These are phyloP conservation scores for Sungouiozyma intestinalis DNA, from an alignment of 805 yeast genomes.

Conservation along the genomic window DNA sequence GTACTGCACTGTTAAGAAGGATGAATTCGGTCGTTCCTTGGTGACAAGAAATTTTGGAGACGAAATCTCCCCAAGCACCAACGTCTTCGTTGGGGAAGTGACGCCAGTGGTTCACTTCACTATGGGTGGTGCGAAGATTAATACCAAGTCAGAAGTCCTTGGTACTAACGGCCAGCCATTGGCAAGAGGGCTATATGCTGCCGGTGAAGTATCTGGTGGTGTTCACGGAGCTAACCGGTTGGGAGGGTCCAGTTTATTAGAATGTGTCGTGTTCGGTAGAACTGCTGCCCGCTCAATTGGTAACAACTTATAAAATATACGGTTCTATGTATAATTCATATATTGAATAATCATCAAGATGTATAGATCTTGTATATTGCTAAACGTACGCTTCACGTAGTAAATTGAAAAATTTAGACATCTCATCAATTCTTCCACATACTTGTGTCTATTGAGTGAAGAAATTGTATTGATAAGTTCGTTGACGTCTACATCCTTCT, in stretches of 20 bases:
- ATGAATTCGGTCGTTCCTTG: conserved; percentile 30
- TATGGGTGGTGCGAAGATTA: conserved; percentile 55
- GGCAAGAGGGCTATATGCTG: conserved; percentile 44
- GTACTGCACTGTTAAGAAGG: conserved; percentile 20
- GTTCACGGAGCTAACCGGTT: conserved; percentile 55
- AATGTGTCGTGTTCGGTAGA: conserved; percentile 52
- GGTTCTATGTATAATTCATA: no score
- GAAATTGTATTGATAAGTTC: neutral
- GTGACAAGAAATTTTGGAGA: conserved; percentile 27
- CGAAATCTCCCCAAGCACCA: conserved; percentile 17
- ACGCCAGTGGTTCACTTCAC: conserved; percentile 60
- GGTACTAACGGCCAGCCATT: conserved; percentile 23
- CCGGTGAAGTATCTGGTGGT: conserved; percentile 62
- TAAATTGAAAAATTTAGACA: neutral
- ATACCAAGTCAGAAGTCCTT: conserved; percentile 37
- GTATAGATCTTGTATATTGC: no score
- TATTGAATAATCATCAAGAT: no score
- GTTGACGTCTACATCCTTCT: neutral
- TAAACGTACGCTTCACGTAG: no score
- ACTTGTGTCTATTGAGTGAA: no score
- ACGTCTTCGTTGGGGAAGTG: conserved; percentile 38
- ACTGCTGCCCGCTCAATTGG: conserved; percentile 35
- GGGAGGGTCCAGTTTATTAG: conserved; percentile 47
- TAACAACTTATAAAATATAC: neutral
- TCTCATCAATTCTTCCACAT: neutral